Percentiles rank a stretch among this genome's conserved stretches.
phyloP scores from a whole-genome alignment of 2,329 filamentous ascomycete species.

The Colletotrichum sp. region DNA sequence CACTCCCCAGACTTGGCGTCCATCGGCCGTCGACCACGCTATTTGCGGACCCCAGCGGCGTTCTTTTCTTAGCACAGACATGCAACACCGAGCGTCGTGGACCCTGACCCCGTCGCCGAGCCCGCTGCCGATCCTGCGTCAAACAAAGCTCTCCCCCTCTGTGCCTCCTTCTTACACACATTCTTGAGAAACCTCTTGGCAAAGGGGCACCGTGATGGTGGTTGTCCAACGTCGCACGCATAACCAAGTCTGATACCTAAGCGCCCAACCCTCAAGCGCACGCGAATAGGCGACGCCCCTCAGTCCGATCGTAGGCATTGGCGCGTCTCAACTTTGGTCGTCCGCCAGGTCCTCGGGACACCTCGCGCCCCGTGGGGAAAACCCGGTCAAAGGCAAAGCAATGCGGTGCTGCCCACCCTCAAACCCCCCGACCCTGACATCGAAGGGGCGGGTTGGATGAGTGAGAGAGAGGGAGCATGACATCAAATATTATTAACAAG shows the following conservation, averaged over 20 bases:
- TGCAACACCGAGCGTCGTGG: constrained; percentile 15
- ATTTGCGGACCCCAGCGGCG: not conserved
- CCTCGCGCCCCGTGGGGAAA: constrained; percentile 17
- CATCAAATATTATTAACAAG: not conserved
- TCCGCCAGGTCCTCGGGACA: constrained; percentile 12
- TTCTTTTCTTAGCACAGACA: constrained; percentile 13
- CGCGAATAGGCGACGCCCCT: not conserved
- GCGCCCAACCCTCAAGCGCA: constrained; percentile 7
- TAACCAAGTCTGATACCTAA: not conserved
- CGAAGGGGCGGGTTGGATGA: not conserved
- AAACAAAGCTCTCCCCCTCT: not conserved
- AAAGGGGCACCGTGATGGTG: not conserved
- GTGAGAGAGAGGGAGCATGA: not conserved
- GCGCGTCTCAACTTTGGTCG: constrained; percentile 16
- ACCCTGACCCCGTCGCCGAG: not conserved
- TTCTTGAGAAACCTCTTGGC: not conserved
- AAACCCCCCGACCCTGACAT: not conserved
- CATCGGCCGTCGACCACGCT: not conserved
- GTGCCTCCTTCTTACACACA: not conserved
- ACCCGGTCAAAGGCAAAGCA: constrained; percentile 12
- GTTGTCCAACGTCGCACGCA: constrained; percentile 2
- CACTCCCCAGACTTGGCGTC: not conserved
- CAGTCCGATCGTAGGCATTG: constrained; percentile 6
- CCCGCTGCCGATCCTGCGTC: not conserved
- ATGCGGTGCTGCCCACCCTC: not conserved